Percentiles rank a stretch among this genome's conserved stretches.
Evolutionary conservation across 164 flowering plant species (phyloP).

Genomic region (Taxillus chinensis): DNA sequence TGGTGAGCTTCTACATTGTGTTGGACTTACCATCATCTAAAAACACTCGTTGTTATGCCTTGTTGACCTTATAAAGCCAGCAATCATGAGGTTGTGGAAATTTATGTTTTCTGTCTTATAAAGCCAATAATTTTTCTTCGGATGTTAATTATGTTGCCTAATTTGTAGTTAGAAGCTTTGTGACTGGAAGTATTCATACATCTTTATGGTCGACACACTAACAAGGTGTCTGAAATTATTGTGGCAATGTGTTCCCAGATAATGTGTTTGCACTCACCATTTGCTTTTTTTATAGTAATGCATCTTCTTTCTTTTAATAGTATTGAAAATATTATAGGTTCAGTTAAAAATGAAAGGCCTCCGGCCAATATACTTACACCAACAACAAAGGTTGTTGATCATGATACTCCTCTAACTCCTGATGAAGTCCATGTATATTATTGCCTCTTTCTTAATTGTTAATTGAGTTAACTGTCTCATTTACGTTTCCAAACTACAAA

Average conservation of each 20-base stretch:
- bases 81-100: neutral
- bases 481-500: too few relatives aligned
- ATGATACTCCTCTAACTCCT: slow-evolving; percentile 90
- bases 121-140: neutral
- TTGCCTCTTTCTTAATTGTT: neutral
- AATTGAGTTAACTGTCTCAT: too few relatives aligned
- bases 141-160: slow-evolving; percentile 5
- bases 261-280: slow-evolving; percentile 28
- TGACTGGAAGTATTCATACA: slow-evolving; percentile 96
- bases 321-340: slow-evolving; percentile 29
- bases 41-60: too few relatives aligned
- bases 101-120: neutral
- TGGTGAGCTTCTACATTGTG: slow-evolving; percentile 61
- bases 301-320: slow-evolving; percentile 4
- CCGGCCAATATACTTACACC: slow-evolving; percentile 80
- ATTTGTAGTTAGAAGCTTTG: slow-evolving; percentile 75
- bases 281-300: neutral
- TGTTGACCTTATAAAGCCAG: too few relatives aligned
- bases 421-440: slow-evolving; percentile 45
- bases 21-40: too few relatives aligned
- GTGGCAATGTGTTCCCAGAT: slow-evolving; percentile 84
- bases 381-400: slow-evolving; percentile 90
- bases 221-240: slow-evolving; percentile 78
- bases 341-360: slow-evolving; percentile 79
- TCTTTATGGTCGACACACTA: slow-evolving; percentile 94